Evolutionary conservation across 192 early-diverging fungal species (phyloP), one percentile per base, ranked within the genome.

Genomic region (Glomus cerebriforme): DNA sequence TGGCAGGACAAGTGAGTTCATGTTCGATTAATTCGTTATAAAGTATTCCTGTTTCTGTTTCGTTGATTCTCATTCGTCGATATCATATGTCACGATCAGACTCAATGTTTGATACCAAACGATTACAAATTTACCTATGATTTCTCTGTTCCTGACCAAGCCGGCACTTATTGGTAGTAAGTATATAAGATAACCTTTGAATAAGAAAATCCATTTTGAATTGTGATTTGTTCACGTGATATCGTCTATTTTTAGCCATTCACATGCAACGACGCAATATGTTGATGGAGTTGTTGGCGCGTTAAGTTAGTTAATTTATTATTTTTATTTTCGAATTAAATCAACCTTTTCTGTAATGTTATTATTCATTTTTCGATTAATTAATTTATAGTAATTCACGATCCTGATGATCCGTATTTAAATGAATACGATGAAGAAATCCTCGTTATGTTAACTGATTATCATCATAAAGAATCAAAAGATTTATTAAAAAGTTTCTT

Each of bases 201-300:
- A 43, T 12, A 10, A 1, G 37, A 39, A 35, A 35, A 35, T 35
- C 5, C 34, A 35, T 39, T 39, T 39, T 39, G 12, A 43, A 2
- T 2, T 43, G 39, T 1, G 12, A 43, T 43, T 10, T 43, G n/a
- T 10, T 43, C 10, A 43, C 39, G 39, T 43, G 39, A 43, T 12
- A 43, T 43, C 39, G 2, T 10, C 39, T 7, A 43, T 12, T 43
- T 43, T 43, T 35, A 89, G 92, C 71, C 94, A 96, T 77, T 83
- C 89, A 67, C 94, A 96, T 81, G 88, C 79, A 77, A 79, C 79
- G 37, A 88, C 86, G 15, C 92, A 95, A 82, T 96, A 96, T 82
- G 90, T 93, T 35, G 94, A 96, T 75, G 95, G 94, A 34, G 85
- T 95, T 64, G 88, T 91, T 29, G 86, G 87, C 4, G 88, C 94